Conservation (phyloP, 2,329 filamentous ascomycete species). For the Simplicillium sp. region DNA sequence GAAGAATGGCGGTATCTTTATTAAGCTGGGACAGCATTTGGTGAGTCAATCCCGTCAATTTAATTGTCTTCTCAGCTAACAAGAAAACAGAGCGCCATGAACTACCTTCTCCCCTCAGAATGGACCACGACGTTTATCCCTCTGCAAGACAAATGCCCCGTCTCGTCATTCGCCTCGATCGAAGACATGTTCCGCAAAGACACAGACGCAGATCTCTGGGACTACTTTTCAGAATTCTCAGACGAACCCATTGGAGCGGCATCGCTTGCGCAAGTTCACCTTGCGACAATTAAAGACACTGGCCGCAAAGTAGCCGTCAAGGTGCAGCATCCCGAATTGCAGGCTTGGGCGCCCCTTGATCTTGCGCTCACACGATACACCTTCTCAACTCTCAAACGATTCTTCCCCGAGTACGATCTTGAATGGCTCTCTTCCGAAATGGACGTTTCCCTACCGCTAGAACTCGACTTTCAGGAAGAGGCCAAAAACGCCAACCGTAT, state of each 20-base stretch:
- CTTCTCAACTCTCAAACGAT: slow-evolving; percentile 80
- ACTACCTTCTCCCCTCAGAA: slow-evolving; percentile 81
- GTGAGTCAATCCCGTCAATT: slow-evolving; percentile 26
- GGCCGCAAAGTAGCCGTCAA: slow-evolving; percentile 91
- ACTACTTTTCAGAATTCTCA: slow-evolving; percentile 82
- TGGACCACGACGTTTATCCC: slow-evolving; percentile 96
- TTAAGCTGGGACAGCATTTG: slow-evolving; percentile 93
- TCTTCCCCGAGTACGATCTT: slow-evolving; percentile 95
- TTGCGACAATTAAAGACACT: slow-evolving; percentile 72
- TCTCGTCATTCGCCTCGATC: slow-evolving; percentile 82
- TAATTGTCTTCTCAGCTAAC: slow-evolving; percentile 13
- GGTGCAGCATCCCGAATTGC: slow-evolving; percentile 83
- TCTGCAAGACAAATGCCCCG: slow-evolving; percentile 88
- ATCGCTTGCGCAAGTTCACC: slow-evolving; percentile 88
- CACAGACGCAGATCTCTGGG: slow-evolving; percentile 67
- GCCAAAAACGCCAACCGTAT: slow-evolving; percentile 75
- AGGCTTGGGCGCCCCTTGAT: slow-evolving; percentile 85
- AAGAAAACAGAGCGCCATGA: slow-evolving; percentile 71
- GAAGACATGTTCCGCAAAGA: slow-evolving; percentile 78
- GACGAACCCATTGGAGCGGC: slow-evolving; percentile 78
- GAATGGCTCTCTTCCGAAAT: slow-evolving; percentile 94
- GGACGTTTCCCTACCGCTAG: slow-evolving; percentile 80
- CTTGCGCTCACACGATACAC: slow-evolving; percentile 79
- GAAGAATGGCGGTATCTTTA: slow-evolving; percentile 96
- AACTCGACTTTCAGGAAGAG: slow-evolving; percentile 82